Conservation (phyloP, 805 yeast genomes). For the Barnettozyma californica region DNA sequence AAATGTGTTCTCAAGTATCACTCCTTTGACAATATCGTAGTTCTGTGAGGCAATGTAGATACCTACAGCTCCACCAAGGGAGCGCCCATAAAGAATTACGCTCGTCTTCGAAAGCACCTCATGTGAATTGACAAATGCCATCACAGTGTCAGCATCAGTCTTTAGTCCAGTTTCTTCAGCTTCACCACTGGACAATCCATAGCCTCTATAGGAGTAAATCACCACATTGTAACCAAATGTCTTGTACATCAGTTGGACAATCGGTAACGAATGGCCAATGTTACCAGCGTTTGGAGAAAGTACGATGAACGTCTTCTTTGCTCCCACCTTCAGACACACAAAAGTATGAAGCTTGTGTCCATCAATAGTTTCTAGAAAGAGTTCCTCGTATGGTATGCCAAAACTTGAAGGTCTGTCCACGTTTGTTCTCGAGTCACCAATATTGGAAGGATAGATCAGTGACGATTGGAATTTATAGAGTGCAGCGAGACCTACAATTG, state of each 20-base stretch:
- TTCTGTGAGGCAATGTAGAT: conserved; percentile 67
- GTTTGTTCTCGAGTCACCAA: conserved; percentile 63
- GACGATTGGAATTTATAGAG: conserved; percentile 57
- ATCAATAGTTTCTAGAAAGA: conserved; percentile 60
- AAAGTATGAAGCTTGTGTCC: conserved; percentile 64
- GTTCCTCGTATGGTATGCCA: conserved; percentile 60
- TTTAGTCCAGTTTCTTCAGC: conserved; percentile 80
- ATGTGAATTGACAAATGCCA: conserved; percentile 52
- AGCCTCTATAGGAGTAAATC: conserved; percentile 86
- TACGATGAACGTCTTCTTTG: conserved; percentile 66
- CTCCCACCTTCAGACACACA: conserved; percentile 49
- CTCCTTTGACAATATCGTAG: conserved; percentile 47
- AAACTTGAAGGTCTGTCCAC: conserved; percentile 76
- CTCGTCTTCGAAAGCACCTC: conserved; percentile 46
- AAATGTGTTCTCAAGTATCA: conserved; percentile 85
- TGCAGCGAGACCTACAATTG: conserved; percentile 42
- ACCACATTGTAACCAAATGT: conserved; percentile 70
- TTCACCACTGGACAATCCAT: conserved; percentile 72
- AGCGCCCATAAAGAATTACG: conserved; percentile 75
- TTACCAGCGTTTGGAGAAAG: conserved; percentile 95
- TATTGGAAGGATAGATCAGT: conserved; percentile 77
- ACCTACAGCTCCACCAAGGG: conserved; percentile 94
- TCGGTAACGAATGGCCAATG: conserved; percentile 84
- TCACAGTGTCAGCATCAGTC: conserved; percentile 69
- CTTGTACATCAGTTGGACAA: conserved; percentile 62